phyloP scores from a whole-genome alignment of 2,329 filamentous ascomycete species.

The Sporothrix inflata region DNA sequence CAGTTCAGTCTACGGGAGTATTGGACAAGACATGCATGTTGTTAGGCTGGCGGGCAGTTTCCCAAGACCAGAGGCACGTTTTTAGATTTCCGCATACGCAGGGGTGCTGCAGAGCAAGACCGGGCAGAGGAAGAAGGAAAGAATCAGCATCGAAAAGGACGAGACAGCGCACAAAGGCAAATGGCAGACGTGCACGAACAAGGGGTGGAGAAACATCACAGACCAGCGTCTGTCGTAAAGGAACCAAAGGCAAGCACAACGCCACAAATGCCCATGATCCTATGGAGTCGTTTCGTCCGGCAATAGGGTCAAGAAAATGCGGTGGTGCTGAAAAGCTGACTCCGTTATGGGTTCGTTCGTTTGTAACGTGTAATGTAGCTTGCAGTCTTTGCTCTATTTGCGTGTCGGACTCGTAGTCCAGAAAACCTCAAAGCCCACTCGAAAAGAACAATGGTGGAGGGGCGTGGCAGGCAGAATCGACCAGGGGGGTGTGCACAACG shows the following conservation, averaged over 20 bases:
- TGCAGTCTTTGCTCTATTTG: conserved; percentile 8
- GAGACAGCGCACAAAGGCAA: not conserved
- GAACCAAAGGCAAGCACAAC: not conserved
- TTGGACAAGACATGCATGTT: conserved; percentile 20
- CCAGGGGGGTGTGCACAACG: conserved; percentile 7
- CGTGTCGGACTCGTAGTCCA: not conserved
- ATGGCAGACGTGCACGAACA: not conserved
- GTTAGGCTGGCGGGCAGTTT: conserved; percentile 13
- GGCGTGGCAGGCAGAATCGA: not conserved
- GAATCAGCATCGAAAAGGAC: not conserved
- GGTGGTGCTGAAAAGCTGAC: conserved; percentile 20
- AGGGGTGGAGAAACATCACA: conserved; percentile 15
- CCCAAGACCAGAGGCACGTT: conserved; percentile 14
- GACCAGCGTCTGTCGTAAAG: not conserved
- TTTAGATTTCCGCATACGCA: conserved; percentile 19
- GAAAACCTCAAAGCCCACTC: conserved; percentile 8
- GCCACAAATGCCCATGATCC: not conserved
- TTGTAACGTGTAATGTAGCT: conserved; percentile 13
- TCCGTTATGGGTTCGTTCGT: conserved; percentile 7
- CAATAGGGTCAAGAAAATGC: not conserved
- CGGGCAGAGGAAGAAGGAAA: not conserved
- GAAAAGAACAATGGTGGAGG: not conserved
- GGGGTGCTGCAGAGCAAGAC: conserved; percentile 8
- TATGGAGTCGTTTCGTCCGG: conserved; percentile 16
- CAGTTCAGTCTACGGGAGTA: not conserved